Percentiles rank a stretch among this genome's conserved stretches.
Evolutionary conservation across 2,329 filamentous ascomycete genomes (phyloP).

Genomic region (Sclerotinia sclerotiorum): DNA sequence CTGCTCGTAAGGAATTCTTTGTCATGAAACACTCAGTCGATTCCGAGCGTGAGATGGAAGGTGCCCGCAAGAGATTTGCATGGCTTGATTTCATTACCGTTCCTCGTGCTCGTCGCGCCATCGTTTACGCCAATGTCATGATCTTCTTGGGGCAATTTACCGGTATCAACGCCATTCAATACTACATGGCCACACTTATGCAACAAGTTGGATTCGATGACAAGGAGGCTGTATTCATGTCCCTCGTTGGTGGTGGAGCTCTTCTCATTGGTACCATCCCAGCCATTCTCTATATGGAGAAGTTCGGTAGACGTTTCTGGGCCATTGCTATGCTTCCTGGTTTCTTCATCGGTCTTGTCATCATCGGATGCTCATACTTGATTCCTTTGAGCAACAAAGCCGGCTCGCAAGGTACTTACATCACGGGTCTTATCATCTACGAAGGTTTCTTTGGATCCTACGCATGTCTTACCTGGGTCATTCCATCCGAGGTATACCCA

Average conservation of each 20-base stretch:
- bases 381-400: constrained; percentile 50
- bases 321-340: constrained; percentile 69
- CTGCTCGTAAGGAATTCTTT: constrained; percentile 68
- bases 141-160: constrained; percentile 69
- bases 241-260: constrained; percentile 66
- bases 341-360: constrained; percentile 67
- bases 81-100: constrained; percentile 76
- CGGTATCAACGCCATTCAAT: constrained; percentile 69
- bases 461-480: constrained; percentile 63
- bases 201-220: constrained; percentile 64
- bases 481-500: constrained; percentile 69
- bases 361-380: constrained; percentile 65
- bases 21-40: constrained; percentile 65
- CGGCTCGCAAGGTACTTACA: constrained; percentile 59
- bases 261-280: constrained; percentile 68
- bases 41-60: constrained; percentile 46
- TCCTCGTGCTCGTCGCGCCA: constrained; percentile 63
- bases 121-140: constrained; percentile 69
- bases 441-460: constrained; percentile 68
- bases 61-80: constrained; percentile 55
- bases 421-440: constrained; percentile 67
- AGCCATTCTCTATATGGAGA: constrained; percentile 69
- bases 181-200: constrained; percentile 71
- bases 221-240: constrained; percentile 69
- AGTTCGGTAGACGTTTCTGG: constrained; percentile 72